phyloP scores from a whole-genome alignment of 2,329 filamentous ascomycete species.

The Claviceps citrina region DNA sequence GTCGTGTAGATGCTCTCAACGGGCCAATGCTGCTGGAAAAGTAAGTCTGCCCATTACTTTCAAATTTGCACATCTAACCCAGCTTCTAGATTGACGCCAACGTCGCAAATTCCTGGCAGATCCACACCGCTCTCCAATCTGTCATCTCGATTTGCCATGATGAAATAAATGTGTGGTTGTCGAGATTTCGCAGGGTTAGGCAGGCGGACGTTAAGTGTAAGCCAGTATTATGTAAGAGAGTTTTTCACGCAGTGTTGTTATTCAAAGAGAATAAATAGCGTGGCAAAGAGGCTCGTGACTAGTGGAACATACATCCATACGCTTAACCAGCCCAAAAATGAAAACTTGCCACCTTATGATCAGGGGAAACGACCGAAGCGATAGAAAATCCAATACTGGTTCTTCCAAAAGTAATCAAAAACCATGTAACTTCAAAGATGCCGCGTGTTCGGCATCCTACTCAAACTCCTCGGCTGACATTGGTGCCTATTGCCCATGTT shows the following conservation, averaged over 20 bases:
- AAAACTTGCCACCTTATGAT: background rate
- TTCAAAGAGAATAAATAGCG: background rate
- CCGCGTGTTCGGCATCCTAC: conserved; percentile 9
- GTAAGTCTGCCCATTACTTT: conserved; percentile 29
- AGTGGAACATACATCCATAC: conserved; percentile 7
- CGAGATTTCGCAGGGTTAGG: background rate
- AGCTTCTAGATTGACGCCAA: conserved; percentile 42
- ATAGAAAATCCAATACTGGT: background rate
- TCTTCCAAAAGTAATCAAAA: background rate
- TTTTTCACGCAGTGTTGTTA: background rate
- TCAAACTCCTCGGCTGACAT: conserved; percentile 33
- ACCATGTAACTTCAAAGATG: too few relatives aligned
- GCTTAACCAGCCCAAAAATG: conserved; percentile 4
- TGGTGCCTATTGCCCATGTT: conserved; percentile 18
- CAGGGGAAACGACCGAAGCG: background rate
- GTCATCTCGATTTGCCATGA: conserved; percentile 60
- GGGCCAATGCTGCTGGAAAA: conserved; percentile 86
- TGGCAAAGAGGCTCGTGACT: background rate
- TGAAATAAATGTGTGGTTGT: conserved; percentile 14
- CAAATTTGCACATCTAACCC: conserved; percentile 11
- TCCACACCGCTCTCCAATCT: conserved; percentile 54
- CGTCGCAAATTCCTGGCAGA: conserved; percentile 41
- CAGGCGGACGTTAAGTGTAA: background rate
- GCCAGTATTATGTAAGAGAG: background rate
- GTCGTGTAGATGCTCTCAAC: conserved; percentile 79